Conservation (phyloP, 2,329 filamentous ascomycete genomes). For the Fusarium proliferatum region DNA sequence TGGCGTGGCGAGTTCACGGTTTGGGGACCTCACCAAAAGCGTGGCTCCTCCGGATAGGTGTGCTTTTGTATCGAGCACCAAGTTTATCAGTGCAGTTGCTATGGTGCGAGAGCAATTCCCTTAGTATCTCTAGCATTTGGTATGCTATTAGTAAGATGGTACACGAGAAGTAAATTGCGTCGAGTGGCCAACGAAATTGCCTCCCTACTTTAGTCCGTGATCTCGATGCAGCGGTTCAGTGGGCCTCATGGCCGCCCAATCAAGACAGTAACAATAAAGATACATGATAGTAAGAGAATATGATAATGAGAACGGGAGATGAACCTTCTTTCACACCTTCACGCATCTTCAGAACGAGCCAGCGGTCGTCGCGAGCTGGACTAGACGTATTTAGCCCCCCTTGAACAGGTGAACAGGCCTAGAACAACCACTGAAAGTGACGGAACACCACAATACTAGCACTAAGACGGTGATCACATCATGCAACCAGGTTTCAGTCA, state of each 20-base stretch:
- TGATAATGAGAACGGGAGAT: background rate
- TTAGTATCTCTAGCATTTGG: background rate
- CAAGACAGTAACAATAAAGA: background rate
- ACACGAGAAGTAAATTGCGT: background rate
- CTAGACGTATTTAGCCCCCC: rapidly evolving
- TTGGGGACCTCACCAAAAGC: too few species aligned
- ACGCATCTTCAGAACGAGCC: background rate
- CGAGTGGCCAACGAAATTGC: background rate
- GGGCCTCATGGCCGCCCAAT: rapidly evolving
- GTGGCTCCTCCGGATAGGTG: background rate
- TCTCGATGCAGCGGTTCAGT: too few species aligned
- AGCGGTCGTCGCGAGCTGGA: background rate
- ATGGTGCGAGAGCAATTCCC: background rate
- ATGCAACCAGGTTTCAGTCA: background rate
- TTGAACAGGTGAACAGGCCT: background rate
- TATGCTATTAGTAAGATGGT: background rate
- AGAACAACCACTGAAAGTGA: background rate
- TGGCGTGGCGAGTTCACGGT: background rate
- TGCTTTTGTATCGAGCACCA: background rate
- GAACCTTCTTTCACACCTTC: background rate
- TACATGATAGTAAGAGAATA: background rate
- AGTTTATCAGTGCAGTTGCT: background rate
- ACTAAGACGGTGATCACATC: background rate
- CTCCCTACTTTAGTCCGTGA: too few species aligned
- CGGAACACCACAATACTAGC: background rate